Evolutionary conservation across 139 green algal genomes (phyloP).

Genomic region (Chlamydomonas sp.): DNA sequence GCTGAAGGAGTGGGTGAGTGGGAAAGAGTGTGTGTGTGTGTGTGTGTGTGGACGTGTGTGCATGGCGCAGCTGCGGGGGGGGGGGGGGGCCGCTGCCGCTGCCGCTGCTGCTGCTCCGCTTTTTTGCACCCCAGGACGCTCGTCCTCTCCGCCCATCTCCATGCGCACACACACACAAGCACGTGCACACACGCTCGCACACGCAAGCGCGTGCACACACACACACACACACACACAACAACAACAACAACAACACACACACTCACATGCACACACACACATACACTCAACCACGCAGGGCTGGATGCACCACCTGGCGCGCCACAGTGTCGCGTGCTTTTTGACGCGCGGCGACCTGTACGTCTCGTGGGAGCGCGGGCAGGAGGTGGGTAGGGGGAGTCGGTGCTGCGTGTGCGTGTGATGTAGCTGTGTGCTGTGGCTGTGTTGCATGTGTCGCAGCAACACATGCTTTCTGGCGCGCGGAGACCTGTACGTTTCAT

Average conservation of each 20-base stretch:
- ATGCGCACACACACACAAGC: too few species aligned
- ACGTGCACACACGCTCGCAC: neutral
- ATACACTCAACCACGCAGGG: slow-evolving; percentile 31
- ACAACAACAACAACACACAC: slow-evolving; percentile 2
- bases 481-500: slow-evolving; percentile 77
- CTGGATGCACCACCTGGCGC: slow-evolving; percentile 93
- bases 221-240: neutral
- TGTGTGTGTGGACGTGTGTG: too few species aligned
- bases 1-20: slow-evolving; percentile 46
- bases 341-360: slow-evolving; percentile 88
- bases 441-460: slow-evolving; percentile 47
- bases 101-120: too few species aligned
- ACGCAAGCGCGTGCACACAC: neutral
- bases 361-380: slow-evolving; percentile 75
- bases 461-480: slow-evolving; percentile 95
- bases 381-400: slow-evolving; percentile 85
- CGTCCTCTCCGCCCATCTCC: too few species aligned
- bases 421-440: neutral
- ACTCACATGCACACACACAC: slow-evolving; percentile 12
- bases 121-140: too few species aligned
- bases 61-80: too few species aligned
- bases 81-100: too few species aligned
- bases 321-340: slow-evolving; percentile 91
- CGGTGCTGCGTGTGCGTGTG: slow-evolving; percentile 1
- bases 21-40: too few species aligned